Evolutionary conservation across 2,329 filamentous ascomycete species (phyloP).

Genomic region (Fusarium ambrosium): DNA sequence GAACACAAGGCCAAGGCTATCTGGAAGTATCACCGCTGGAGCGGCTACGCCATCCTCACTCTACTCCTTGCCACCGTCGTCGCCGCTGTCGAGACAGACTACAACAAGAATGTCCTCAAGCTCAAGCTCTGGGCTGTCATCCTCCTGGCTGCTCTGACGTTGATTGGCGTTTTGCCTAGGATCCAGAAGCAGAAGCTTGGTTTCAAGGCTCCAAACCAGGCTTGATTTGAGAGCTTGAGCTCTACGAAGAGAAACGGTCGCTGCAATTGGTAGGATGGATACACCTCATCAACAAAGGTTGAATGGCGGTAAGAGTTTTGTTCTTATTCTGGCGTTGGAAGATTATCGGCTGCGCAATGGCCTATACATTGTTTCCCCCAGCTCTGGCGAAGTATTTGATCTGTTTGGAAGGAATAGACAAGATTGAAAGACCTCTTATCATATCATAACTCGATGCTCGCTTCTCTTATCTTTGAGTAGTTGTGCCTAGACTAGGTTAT

Average conservation of each 20-base stretch:
- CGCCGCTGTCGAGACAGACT: conserved; percentile 82
- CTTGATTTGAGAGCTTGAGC: conserved; percentile 8
- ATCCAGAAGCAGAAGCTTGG: conserved; percentile 88
- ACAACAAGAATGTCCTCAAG: conserved; percentile 75
- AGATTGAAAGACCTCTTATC: neutral
- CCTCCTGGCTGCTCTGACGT: conserved; percentile 73
- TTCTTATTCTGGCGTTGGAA: neutral
- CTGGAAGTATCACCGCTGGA: conserved; percentile 90
- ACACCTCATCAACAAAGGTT: neutral
- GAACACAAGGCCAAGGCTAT: conserved; percentile 83
- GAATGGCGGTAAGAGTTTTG: neutral
- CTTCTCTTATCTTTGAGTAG: neutral
- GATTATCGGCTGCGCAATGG: neutral
- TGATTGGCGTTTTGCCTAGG: conserved; percentile 81
- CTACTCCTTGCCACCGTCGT: conserved; percentile 80
- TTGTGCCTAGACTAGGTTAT: too few relatives aligned
- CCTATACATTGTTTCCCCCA: neutral
- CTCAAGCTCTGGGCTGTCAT: conserved; percentile 84
- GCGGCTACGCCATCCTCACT: conserved; percentile 80
- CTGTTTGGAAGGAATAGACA: neutral
- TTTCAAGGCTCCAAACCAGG: conserved; percentile 39
- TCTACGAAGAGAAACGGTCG: neutral
- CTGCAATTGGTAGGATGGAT: neutral
- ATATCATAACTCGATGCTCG: neutral
- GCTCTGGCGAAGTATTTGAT: neutral